A percentile compares a stretch with the other conserved stretches of the same genome.
phyloP scores from a whole-genome alignment of 179 eudicot genomes.

The Nepenthes alata region DNA sequence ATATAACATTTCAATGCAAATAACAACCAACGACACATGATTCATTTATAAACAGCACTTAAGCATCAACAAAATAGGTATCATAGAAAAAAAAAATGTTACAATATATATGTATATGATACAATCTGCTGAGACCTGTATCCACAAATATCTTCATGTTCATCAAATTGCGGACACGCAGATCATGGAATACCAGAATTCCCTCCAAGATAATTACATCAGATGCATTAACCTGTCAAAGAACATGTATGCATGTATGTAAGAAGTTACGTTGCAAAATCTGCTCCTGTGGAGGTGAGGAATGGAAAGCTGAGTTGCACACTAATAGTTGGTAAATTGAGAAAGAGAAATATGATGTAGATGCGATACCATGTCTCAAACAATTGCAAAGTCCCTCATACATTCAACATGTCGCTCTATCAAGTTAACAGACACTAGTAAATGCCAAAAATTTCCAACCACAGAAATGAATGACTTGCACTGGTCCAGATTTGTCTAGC shows the following conservation, averaged over 20 bases:
- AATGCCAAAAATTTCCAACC: no score
- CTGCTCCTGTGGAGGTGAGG: no score
- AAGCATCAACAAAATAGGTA: not conserved
- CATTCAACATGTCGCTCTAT: no score
- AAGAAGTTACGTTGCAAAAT: no score
- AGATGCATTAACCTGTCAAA: slow-evolving; percentile 62
- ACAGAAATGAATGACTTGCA: no score
- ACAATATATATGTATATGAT: not conserved
- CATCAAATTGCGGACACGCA: slow-evolving; percentile 68
- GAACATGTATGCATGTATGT: not conserved
- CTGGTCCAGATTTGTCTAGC: no score
- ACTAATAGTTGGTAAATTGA: no score
- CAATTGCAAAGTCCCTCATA: no score
- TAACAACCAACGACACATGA: not conserved
- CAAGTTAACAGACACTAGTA: no score
- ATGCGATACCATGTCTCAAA: no score
- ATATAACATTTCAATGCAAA: not conserved
- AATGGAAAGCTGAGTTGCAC: no score
- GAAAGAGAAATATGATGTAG: no score
- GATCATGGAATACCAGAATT: slow-evolving; percentile 70
- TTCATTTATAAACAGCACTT: not conserved
- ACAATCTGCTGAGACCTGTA: slow-evolving; percentile 30
- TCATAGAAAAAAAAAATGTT: not conserved
- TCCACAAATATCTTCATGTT: slow-evolving; percentile 85
- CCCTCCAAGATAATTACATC: slow-evolving; percentile 88